Base-by-base conservation (phyloP, 331 rosid species). In the Prunus yedoensis region DNA sequence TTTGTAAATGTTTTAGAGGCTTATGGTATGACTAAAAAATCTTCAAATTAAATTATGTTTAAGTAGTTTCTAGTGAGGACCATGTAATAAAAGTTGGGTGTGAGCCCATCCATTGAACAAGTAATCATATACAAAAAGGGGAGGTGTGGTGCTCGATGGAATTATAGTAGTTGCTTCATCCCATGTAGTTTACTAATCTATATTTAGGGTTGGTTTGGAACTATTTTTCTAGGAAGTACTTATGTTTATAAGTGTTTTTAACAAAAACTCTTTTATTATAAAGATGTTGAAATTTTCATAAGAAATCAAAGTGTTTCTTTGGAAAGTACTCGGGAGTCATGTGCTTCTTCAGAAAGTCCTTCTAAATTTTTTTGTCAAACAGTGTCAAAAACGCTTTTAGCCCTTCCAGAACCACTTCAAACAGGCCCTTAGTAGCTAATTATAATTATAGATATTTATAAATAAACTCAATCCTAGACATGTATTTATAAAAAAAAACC, bases 151-250 rank as follows among this genome's bases (percentile, higher is more conserved):
- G 28, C 70, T 38, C 2, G 30, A 65, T 63, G 47, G 20, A 32
- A 17, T 32, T 63, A 63, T 30, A 20, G 10, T 8, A 59, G 35
- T 59, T 59, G 27, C 69, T 18, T 35, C 51, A 60, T 60, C 38
- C n/a, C 66, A 27, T 27, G 30, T 57, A 0, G 41, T 60, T 60
- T 27, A 27, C 41, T 60, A 2, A 27, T 60, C 4, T 6, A 14
- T 27, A 6, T 27, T 12, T 60, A 5, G 8, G 8, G 41, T 6
- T 35, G 0, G 8, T 35, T 35, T 35, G 8, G 8, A 0, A 35
- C 0, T 35, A 35, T 0, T 1, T 32, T 0, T 32, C 0, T 4
- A 32, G 6, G 0, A 32, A 32, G 0, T 0, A 32, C 0, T 32
- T 32, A 0, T 32, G 0, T 32, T 32, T 32, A 4, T 32, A 4